Base-by-base conservation (phyloP, 257 asterid genomes). In the Agastache rugosa region DNA sequence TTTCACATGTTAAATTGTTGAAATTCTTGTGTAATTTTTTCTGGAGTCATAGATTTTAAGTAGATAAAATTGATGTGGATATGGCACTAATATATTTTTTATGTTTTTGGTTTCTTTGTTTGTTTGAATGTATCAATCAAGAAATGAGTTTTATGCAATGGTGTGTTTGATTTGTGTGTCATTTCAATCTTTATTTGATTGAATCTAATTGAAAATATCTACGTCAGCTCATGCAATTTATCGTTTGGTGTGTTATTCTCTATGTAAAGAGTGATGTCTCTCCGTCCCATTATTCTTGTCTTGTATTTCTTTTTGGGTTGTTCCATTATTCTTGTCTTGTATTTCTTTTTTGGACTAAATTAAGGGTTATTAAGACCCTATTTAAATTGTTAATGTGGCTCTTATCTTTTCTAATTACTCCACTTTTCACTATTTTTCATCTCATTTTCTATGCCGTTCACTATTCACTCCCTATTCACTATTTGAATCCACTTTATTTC, bases 1-100 rank as follows among this genome's bases (percentile, higher is more conserved):
- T 42, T 20, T 65, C 69, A n/a, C 11, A 4, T 37, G 29, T 11
- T 37, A 63, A 17, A 63, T 63, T 63, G 48, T 37, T 39, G 67
- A 39, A 8, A 7, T 62, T 34, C 45, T 31, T 62, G 7, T 31
- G 25, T 35, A 31, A 0, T 17, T 37, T 20, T 41, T 65, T 17
- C 31, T 63, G 3, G 16, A 19, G 39, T 62, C 0, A 62, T 37
- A 62, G 68, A 39, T 63, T 65, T 41, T 19, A 12, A 14, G 27
- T 44, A 44, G 17, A 14, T 44, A 11, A 61, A 12, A 63, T 41
- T 14, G 11, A 19, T 17, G 15, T 22, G 22, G 11, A 17, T 22
- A 54, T 54, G 61, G 7, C 34, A 54, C 31, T 19, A 19, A 6
- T n/a, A 0, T 11, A 1, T 37, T 63, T 19, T 11, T 17, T 1